phyloP scores from a whole-genome alignment of 176 grass and related monocot species.

The Themeda triandra region DNA sequence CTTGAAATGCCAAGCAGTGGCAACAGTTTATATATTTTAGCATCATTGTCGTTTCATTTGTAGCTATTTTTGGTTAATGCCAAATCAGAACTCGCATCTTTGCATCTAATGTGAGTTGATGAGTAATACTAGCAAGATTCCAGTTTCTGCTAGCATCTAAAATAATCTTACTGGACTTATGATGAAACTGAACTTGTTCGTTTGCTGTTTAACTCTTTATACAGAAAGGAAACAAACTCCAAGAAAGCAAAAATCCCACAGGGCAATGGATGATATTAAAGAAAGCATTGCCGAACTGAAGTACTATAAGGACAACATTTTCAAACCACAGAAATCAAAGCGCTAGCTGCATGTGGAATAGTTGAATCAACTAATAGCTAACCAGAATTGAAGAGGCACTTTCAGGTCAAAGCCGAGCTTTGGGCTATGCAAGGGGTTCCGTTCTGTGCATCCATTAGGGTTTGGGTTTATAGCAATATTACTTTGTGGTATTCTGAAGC shows the following conservation, averaged over 20 bases:
- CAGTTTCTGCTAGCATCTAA: constrained; percentile 12
- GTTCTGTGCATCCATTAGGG: too few species aligned
- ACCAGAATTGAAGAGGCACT: neutral
- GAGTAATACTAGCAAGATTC: neutral
- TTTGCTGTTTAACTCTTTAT: neutral
- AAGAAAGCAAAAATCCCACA: constrained; percentile 59
- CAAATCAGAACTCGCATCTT: neutral
- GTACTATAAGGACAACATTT: constrained; percentile 85
- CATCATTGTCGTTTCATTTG: neutral
- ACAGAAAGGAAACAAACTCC: constrained; percentile 76
- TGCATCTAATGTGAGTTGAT: neutral
- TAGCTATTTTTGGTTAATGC: neutral
- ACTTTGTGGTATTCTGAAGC: neutral
- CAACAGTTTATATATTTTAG: neutral
- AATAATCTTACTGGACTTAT: neutral
- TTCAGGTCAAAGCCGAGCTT: too few species aligned
- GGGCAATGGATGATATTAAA: constrained; percentile 94
- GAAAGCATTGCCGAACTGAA: constrained; percentile 77
- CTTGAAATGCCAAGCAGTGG: neutral
- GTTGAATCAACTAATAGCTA: neutral
- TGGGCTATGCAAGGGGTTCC: too few species aligned
- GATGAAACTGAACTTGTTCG: neutral
- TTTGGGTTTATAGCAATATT: neutral
- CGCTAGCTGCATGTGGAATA: constrained; percentile 4
- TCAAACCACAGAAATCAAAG: constrained; percentile 55